Evolutionary conservation across 352 stramenopile genomes (phyloP).

Genomic region (Phytopythium cucurbitacearum): DNA sequence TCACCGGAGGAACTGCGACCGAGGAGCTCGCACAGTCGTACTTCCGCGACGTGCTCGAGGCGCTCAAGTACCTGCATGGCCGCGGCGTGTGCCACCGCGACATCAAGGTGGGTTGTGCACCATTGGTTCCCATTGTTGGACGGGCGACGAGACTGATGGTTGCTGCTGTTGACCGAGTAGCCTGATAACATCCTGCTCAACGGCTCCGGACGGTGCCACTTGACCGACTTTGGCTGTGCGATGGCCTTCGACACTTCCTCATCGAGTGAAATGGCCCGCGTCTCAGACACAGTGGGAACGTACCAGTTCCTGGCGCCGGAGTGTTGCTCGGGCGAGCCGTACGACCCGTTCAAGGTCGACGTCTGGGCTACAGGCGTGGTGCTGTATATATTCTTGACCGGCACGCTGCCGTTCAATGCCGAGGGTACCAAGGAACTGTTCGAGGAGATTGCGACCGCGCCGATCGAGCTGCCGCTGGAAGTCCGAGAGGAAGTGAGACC

Average conservation of each 20-base stretch:
- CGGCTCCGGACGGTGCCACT: conserved; percentile 64
- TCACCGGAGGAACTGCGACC: conserved; percentile 43
- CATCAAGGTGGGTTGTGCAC: conserved; percentile 60
- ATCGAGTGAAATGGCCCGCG: conserved; percentile 10
- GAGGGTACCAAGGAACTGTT: conserved; percentile 74
- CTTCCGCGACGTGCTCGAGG: conserved; percentile 68
- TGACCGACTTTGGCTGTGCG: conserved; percentile 88
- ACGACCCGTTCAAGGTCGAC: conserved; percentile 81
- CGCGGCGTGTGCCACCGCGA: conserved; percentile 84
- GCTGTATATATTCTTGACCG: conserved; percentile 85
- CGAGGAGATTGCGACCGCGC: conserved; percentile 60
- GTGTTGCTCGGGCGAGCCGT: conserved; percentile 76
- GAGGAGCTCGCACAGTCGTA: conserved; percentile 67
- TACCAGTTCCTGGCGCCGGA: conserved; percentile 90
- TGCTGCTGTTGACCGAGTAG: conserved; percentile 16
- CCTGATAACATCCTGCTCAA: conserved; percentile 88
- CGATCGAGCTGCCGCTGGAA: conserved; percentile 27
- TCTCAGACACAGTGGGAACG: conserved; percentile 85
- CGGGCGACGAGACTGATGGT: neutral
- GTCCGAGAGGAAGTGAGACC: conserved; percentile 21
- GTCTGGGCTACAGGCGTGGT: conserved; percentile 84
- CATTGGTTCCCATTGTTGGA: neutral
- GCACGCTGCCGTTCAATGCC: conserved; percentile 73
- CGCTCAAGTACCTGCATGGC: conserved; percentile 76
- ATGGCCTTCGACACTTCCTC: conserved; percentile 16